Base-by-base conservation (phyloP, 2,329 filamentous ascomycete genomes). In the Akanthomyces muscarius region DNA sequence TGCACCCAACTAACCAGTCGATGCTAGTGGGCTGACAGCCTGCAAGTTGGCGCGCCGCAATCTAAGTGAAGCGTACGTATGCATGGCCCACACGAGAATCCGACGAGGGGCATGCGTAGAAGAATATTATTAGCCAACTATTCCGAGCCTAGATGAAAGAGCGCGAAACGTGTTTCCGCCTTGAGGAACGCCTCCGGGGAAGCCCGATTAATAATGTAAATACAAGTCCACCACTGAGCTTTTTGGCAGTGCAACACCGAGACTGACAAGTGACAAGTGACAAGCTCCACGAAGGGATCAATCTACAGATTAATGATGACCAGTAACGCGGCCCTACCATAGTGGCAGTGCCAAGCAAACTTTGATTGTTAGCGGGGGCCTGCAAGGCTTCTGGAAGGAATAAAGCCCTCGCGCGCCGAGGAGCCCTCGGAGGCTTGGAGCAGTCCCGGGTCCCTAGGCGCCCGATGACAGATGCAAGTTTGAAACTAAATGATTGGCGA, bases 11-110 rank as follows among this genome's bases (percentile, higher is more conserved):
- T 18, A 38, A 21, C 18, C 18, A 30, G 25, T 18, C 28, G 23
- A 8, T 28, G 33, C 36, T 50, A 18, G 56, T 59, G 56, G 45
- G 47, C 56, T 42, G 45, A 51, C 45, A 14, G 45, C 36, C 36
- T 51, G 23, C 56, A 21, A n/a, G 33, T 51, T 59, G 23, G 56
- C 56, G 45, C 56, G 18, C 8, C 33, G 47, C 44, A 59, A 59
- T 59, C 54, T 57, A 4, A 48, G 33, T 16, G 30, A 59, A 13
- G 56, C 56, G 23, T 59, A 59, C 56, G 56, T 59, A 59, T 51
- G 56, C 56, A 14, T 30, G 56, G 47, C 47, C 56, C 56, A 59
- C 56, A 30, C 33, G 18, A 14, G 16, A 48, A 30, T 42, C 23
- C 47, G 45, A 30, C 36, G 56, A 42, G 25, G 23, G 23, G 33